Evolutionary conservation across 73 alveolate species (phyloP), one percentile per base, ranked within the genome.

Genomic region (Tetrahymena malaccensis): DNA sequence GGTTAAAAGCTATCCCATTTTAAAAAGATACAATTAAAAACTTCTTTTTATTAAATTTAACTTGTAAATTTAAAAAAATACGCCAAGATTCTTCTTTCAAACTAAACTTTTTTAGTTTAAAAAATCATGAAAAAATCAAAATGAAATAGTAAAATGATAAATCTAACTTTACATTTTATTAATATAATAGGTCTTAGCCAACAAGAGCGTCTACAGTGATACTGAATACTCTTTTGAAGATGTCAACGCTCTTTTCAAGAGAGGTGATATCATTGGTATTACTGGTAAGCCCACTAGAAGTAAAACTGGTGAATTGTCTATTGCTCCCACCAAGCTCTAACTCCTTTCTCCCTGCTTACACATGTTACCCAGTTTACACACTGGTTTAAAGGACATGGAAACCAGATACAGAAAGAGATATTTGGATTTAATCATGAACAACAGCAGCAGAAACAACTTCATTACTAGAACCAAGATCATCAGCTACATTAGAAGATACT

Each of bases 251-350:
- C 96, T 96, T 27, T 93, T 98, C 55, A 96, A 97, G 95, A 96
- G 99, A 95, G 99, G 99, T 40, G 99, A 99, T 96, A 97, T 99
- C 85, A 97, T 99, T 93, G 99, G 99, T 57, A 99, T 98, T 22
- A 97, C 96, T 12, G 99, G 99, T 58, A 85, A 96, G 55, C 99
- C 99, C 15, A 99, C 99, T 83, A 95, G 99, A 95, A 97, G 99
- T 11, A 97, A 98, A 97, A 98, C 97, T 94, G 99, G 99, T 57
- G 99, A 98, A 96, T 95, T 99, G 93, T 93, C 98, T 85, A 97
- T 99, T 58, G 97, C 98, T 35, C 99, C 99, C 21, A 96, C 95
- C 31, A 94, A 94, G 34, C 97, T 97, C 43, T 96, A 96, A 96
- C 95, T 85, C 85, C 97, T 98, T 70, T 98, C 99, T 6, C 99